Conservation (phyloP, 2,329 filamentous ascomycete genomes). For the Sporothrix phasma region DNA sequence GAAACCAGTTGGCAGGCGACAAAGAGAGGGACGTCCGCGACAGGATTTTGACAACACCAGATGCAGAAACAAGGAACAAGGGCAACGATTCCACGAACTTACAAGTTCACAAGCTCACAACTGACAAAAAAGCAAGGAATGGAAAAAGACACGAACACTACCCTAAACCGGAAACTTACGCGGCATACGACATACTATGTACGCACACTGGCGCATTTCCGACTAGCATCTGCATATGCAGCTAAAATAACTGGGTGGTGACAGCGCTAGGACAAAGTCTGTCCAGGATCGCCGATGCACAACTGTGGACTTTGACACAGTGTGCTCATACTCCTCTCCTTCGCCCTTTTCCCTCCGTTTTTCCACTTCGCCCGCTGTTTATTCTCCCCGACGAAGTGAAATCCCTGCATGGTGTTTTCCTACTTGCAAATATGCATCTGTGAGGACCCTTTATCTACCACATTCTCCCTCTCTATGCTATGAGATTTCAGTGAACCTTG, state of each 20-base stretch:
- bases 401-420: neutral
- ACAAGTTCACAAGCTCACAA: neutral
- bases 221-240: conserved; percentile 7
- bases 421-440: neutral
- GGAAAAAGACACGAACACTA: neutral
- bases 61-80: neutral
- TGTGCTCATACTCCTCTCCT: neutral
- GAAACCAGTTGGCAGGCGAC: neutral
- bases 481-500: no score
- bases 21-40: no score
- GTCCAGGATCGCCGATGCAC: conserved; percentile 2
- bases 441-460: neutral
- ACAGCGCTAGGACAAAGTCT: neutral
- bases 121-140: no score
- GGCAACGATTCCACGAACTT: neutral
- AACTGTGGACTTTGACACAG: neutral
- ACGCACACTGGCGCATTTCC: neutral
- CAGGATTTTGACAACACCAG: neutral
- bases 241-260: neutral
- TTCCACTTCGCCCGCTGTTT: neutral
- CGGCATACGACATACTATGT: neutral
- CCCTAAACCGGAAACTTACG: neutral
- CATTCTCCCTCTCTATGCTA: neutral
- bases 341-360: neutral
- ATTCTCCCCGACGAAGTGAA: neutral